Percentiles rank a stretch among this genome's conserved stretches.
phyloP scores from a whole-genome alignment of 176 grass and related monocot species.

The Musa schizocarpa region DNA sequence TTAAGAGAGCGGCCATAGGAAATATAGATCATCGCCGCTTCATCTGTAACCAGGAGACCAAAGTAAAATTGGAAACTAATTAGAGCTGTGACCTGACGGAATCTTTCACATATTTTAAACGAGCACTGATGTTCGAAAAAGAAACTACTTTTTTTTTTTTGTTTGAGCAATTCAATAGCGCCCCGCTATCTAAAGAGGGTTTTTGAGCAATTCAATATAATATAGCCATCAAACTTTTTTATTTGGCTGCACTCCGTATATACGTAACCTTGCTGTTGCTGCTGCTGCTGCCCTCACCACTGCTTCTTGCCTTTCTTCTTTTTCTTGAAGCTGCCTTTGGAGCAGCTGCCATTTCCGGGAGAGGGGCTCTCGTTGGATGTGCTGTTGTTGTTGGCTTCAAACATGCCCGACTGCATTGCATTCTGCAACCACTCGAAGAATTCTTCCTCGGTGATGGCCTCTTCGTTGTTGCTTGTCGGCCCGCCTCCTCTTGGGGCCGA shows the following conservation, averaged over 20 bases:
- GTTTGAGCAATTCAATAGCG: no score
- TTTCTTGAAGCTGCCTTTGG: conserved; percentile 9
- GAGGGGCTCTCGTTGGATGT: not conserved
- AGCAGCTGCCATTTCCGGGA: not conserved
- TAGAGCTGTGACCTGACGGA: no score
- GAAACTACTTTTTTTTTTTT: no score
- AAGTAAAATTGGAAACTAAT: no score
- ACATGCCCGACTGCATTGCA: conserved; percentile 66
- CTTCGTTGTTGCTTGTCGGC: conserved; percentile 33
- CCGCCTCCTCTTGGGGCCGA: conserved; percentile 35
- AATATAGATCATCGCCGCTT: no score
- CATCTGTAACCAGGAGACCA: no score
- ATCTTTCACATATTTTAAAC: no score
- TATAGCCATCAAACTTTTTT: not conserved
- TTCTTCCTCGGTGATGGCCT: conserved; percentile 65
- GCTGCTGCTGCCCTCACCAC: not conserved
- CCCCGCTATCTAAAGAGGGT: no score
- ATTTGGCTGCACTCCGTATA: not conserved
- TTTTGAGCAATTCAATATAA: no score
- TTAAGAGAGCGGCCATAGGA: no score
- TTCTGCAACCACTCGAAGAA: conserved; percentile 96
- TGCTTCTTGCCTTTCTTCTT: conserved; percentile 19
- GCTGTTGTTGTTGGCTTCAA: conserved; percentile 31
- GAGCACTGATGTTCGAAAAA: no score
- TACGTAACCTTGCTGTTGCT: no score